These are phyloP conservation scores for Russula foetens DNA, from an alignment of 768 basidiomycete genomes.

Conservation along the genomic window DNA sequence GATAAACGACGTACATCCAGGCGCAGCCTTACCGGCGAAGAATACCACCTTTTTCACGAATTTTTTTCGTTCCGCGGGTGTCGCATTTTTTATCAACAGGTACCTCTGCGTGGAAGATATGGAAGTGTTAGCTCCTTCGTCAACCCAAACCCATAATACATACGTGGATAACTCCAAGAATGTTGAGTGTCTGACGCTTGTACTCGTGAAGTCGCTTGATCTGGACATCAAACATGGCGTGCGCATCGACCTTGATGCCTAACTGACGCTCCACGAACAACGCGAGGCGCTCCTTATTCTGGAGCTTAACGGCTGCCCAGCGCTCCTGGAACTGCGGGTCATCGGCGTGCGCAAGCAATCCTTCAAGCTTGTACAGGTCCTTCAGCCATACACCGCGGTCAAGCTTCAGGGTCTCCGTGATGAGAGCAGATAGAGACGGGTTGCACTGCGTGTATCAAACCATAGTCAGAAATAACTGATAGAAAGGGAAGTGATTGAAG, in stretches of 20 bases:
- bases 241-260: slow-evolving; percentile 62
- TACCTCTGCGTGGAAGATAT: slow-evolving; percentile 50
- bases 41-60: slow-evolving; percentile 84
- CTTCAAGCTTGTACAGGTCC: slow-evolving; percentile 69
- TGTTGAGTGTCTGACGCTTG: slow-evolving; percentile 93
- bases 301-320: slow-evolving; percentile 81
- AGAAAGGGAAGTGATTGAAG: not conserved
- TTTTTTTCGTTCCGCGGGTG: slow-evolving; percentile 71
- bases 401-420: slow-evolving; percentile 71
- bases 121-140: not conserved
- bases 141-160: slow-evolving; percentile 22
- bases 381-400: slow-evolving; percentile 79
- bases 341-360: slow-evolving; percentile 63
- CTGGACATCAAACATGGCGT: slow-evolving; percentile 87
- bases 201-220: slow-evolving; percentile 93
- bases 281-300: slow-evolving; percentile 87
- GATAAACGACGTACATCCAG: slow-evolving; percentile 54
- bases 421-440: slow-evolving; percentile 75
- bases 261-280: slow-evolving; percentile 63
- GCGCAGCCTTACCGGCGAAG: slow-evolving; percentile 97
- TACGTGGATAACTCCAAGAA: slow-evolving; percentile 83
- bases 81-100: slow-evolving; percentile 70
- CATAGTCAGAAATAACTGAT: slow-evolving; percentile 18
- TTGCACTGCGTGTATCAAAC: slow-evolving; percentile 51
- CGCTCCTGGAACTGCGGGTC: slow-evolving; percentile 66